phyloP scores from a whole-genome alignment of 805 yeast genomes.

The Kuraishia borneana region DNA sequence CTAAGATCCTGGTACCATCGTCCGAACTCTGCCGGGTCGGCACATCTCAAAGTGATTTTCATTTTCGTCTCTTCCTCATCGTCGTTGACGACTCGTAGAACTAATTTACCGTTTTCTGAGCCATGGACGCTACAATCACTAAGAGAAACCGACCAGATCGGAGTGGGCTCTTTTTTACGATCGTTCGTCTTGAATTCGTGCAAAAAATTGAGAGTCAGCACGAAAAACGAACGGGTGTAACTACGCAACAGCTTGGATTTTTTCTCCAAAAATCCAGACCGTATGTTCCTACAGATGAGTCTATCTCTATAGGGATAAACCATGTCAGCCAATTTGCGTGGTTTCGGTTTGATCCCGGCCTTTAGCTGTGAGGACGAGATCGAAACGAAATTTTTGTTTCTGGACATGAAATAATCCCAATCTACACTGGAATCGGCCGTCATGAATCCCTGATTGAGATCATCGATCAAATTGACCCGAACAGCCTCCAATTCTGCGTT shows the following conservation, averaged over 20 bases:
- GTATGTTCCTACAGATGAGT: conserved; percentile 38
- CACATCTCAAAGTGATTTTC: conserved; percentile 29
- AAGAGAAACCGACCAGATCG: conserved; percentile 27
- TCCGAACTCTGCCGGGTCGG: conserved; percentile 27
- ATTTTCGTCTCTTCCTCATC: conserved; percentile 12
- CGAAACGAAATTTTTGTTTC: conserved; percentile 29
- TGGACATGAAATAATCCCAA: conserved; percentile 56
- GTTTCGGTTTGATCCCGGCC: conserved; percentile 20
- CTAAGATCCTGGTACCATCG: conserved; percentile 47
- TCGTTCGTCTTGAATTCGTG: conserved; percentile 56
- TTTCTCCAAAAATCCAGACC: conserved; percentile 50
- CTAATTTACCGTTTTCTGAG: conserved; percentile 25
- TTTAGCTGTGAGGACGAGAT: conserved; percentile 15
- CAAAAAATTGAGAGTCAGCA: conserved; percentile 52
- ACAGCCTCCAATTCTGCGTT: conserved; percentile 37
- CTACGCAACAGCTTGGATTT: conserved; percentile 52
- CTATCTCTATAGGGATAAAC: conserved; percentile 43
- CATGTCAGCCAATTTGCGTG: conserved; percentile 37
- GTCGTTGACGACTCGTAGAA: conserved; percentile 22
- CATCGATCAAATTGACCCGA: conserved; percentile 40
- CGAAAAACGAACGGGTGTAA: conserved; percentile 53
- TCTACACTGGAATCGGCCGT: conserved; percentile 51
- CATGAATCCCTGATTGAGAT: conserved; percentile 37
- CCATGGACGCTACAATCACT: conserved; percentile 21
- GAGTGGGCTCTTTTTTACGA: conserved; percentile 40